A percentile compares a stretch with the other conserved stretches of the same genome.
phyloP scores from a whole-genome alignment of 805 yeast genomes.

The Millerozyma miso region DNA sequence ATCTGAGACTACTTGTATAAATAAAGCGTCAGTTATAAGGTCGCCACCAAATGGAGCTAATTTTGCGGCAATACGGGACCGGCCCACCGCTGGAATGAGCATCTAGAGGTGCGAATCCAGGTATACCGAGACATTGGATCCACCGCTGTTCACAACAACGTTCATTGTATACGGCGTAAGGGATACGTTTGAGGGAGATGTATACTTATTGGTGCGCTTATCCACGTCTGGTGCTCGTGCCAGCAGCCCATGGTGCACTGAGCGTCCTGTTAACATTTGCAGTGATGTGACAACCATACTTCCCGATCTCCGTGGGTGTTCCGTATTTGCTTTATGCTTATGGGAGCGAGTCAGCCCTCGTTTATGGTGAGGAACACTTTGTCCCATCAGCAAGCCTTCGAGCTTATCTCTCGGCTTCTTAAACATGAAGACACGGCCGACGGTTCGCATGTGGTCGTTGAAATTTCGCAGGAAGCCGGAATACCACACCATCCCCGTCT shows the following conservation, averaged over 20 bases:
- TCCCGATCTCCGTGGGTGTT: no score
- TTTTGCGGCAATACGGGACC: no score
- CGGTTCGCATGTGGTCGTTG: background rate
- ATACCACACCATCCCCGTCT: background rate
- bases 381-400: no score
- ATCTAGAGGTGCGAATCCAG: background rate
- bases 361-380: no score
- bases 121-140: background rate
- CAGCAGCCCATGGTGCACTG: background rate
- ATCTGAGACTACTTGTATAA: no score
- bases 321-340: no score
- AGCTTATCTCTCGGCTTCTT: background rate
- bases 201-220: background rate
- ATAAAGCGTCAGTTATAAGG: no score
- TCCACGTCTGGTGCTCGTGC: background rate
- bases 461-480: background rate
- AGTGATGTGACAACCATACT: background rate
- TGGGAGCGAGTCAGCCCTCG: no score
- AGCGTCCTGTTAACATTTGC: background rate
- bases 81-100: no score
- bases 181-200: background rate
- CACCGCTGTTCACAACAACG: background rate
- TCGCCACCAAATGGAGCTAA: no score
- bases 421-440: background rate
- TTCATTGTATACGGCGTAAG: background rate